Evolutionary conservation across 192 early-diverging fungal genomes (phyloP).

Genomic region (Linnemannia schmuckeri): DNA sequence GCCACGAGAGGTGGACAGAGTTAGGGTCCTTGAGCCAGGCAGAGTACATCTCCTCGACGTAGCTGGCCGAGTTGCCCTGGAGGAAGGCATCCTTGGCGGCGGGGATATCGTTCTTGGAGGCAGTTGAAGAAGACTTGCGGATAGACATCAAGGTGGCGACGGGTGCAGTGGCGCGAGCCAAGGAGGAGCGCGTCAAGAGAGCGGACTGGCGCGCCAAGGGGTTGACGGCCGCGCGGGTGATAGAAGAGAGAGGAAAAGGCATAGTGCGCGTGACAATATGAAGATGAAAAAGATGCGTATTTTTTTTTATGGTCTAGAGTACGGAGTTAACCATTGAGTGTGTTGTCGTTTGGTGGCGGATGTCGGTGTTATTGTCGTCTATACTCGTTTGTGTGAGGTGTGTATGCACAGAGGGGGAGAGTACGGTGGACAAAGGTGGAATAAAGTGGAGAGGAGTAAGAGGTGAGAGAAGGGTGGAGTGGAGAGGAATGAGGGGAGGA

Average conservation of each 20-base stretch:
- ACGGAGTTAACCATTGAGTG: not conserved
- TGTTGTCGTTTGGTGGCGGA: slow-evolving; percentile 1
- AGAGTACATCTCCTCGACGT: slow-evolving; percentile 97
- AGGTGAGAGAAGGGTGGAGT: not conserved
- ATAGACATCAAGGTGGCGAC: slow-evolving; percentile 36
- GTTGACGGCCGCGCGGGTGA: slow-evolving; percentile 28
- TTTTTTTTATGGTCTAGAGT: not conserved
- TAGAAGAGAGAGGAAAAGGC: slow-evolving; percentile 42
- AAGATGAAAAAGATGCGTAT: not conserved
- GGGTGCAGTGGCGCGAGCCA: slow-evolving; percentile 32
- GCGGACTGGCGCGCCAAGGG: slow-evolving; percentile 30
- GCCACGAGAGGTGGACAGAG: slow-evolving; percentile 96
- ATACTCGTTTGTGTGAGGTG: not conserved
- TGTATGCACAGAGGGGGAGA: not conserved
- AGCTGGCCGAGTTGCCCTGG: slow-evolving; percentile 85
- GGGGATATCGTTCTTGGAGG: slow-evolving; percentile 53
- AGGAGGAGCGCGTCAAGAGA: slow-evolving; percentile 32
- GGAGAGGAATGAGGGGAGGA: not conserved
- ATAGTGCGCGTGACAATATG: slow-evolving; percentile 13
- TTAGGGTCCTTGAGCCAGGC: slow-evolving; percentile 92
- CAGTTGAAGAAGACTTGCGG: slow-evolving; percentile 37
- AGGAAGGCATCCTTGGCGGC: slow-evolving; percentile 86
- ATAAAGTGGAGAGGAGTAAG: not conserved
- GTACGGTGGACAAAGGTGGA: not conserved
- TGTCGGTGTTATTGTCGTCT: not conserved